These are phyloP conservation scores for Phytophthora sojae DNA, from an alignment of 352 stramenopile species.

Conservation along the genomic window DNA sequence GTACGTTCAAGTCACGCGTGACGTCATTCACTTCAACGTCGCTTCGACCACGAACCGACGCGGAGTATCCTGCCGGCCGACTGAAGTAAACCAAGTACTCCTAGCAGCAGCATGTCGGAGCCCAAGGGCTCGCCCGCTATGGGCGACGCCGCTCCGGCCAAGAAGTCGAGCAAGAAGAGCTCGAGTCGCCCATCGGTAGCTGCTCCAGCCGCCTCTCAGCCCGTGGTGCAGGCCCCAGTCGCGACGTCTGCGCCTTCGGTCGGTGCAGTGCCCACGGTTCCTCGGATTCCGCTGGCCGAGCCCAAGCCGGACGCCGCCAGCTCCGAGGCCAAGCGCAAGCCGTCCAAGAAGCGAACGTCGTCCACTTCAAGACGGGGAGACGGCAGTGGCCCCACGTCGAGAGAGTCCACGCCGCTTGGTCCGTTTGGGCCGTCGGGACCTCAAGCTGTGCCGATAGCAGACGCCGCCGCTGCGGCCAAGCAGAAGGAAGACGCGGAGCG, in stretches of 20 bases:
- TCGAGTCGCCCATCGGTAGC: slow-evolving; percentile 22
- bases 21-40: slow-evolving; percentile 8
- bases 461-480: slow-evolving; percentile 34
- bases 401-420: slow-evolving; percentile 19
- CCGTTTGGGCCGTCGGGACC: slow-evolving; percentile 18
- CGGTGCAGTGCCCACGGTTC: slow-evolving; percentile 38
- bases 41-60: slow-evolving; percentile 19
- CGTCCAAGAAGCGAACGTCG: slow-evolving; percentile 60
- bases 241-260: slow-evolving; percentile 16
- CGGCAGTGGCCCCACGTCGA: not conserved
- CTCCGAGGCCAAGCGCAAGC: slow-evolving; percentile 34
- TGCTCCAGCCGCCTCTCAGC: slow-evolving; percentile 18
- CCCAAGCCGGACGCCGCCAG: slow-evolving; percentile 37
- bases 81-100: not conserved
- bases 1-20: slow-evolving; percentile 2
- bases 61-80: slow-evolving; percentile 7
- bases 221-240: slow-evolving; percentile 12
- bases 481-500: slow-evolving; percentile 48
- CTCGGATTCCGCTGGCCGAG: slow-evolving; percentile 56
- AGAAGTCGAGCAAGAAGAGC: slow-evolving; percentile 52
- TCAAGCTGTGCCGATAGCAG: slow-evolving; percentile 8
- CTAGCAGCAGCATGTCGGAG: slow-evolving; percentile 41
- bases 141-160: slow-evolving; percentile 11
- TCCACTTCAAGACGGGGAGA: slow-evolving; percentile 21
- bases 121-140: slow-evolving; percentile 35